phyloP scores from a whole-genome alignment of 352 stramenopile genomes.

The Blastocystis sp. region DNA sequence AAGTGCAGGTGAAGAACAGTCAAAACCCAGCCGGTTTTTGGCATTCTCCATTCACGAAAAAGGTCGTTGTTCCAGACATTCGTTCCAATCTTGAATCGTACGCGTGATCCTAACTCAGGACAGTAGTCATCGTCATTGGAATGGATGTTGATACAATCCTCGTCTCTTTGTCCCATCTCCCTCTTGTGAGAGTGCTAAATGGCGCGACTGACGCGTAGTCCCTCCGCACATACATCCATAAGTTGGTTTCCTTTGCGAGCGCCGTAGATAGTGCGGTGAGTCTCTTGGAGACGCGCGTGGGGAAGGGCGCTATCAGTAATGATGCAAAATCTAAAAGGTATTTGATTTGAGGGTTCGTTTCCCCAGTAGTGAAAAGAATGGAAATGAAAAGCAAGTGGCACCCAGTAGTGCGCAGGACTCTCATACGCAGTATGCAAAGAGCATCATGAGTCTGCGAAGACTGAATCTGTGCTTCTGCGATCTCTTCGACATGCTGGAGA shows the following conservation, averaged over 20 bases:
- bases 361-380: background rate
- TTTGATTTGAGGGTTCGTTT: background rate
- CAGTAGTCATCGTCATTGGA: background rate
- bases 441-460: conserved; percentile 18
- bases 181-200: background rate
- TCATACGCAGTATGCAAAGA: background rate
- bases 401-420: background rate
- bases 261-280: conserved; percentile 50
- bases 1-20: too few species aligned
- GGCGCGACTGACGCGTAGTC: background rate
- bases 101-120: too few species aligned
- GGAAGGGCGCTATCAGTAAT: background rate
- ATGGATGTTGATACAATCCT: conserved; percentile 64
- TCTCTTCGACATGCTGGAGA: conserved; percentile 34
- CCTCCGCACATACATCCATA: background rate
- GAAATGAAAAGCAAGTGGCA: background rate
- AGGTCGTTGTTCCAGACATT: too few species aligned
- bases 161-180: conserved; percentile 30
- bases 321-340: background rate
- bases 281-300: conserved; percentile 18
- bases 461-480: conserved; percentile 43
- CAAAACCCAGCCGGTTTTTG: too few species aligned
- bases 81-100: too few species aligned
- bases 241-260: conserved; percentile 10
- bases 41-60: too few species aligned